phyloP scores from a whole-genome alignment of 2,329 filamentous ascomycete genomes.

The Alternaria consortialis region DNA sequence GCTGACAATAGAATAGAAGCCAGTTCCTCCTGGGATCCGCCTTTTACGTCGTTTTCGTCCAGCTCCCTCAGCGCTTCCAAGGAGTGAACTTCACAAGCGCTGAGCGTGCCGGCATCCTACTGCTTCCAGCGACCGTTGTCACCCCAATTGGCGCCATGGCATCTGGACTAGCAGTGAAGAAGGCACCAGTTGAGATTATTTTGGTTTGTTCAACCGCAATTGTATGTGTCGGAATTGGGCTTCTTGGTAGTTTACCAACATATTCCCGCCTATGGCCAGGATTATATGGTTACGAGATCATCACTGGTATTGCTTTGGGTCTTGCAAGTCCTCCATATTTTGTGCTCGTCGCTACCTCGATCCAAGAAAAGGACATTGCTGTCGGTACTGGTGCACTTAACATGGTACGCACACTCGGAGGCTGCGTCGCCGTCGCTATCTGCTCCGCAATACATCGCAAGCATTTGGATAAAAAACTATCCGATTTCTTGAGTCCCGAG shows the following conservation, averaged over 20 bases:
- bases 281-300: conserved; percentile 42
- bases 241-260: conserved; percentile 39
- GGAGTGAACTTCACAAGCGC: conserved; percentile 42
- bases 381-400: conserved; percentile 44
- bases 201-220: conserved; percentile 31
- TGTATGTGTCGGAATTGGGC: conserved; percentile 36
- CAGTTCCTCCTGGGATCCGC: conserved; percentile 43
- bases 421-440: conserved; percentile 43
- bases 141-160: conserved; percentile 42
- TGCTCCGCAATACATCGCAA: conserved; percentile 42
- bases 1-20: conserved; percentile 17
- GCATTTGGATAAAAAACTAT: conserved; percentile 23
- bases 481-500: conserved; percentile 29
- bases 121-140: conserved; percentile 39
- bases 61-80: conserved; percentile 47
- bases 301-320: conserved; percentile 40
- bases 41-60: conserved; percentile 40
- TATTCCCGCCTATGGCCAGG: conserved; percentile 25
- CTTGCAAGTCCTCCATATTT: conserved; percentile 39
- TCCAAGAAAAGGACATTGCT: conserved; percentile 37
- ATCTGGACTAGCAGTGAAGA: conserved; percentile 31
- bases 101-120: conserved; percentile 41
- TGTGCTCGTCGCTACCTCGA: conserved; percentile 34
- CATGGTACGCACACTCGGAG: conserved; percentile 45
- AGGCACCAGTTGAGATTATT: conserved; percentile 31